phyloP scores from a whole-genome alignment of 73 alveolate species.

The Tetrahymena thermophila region DNA sequence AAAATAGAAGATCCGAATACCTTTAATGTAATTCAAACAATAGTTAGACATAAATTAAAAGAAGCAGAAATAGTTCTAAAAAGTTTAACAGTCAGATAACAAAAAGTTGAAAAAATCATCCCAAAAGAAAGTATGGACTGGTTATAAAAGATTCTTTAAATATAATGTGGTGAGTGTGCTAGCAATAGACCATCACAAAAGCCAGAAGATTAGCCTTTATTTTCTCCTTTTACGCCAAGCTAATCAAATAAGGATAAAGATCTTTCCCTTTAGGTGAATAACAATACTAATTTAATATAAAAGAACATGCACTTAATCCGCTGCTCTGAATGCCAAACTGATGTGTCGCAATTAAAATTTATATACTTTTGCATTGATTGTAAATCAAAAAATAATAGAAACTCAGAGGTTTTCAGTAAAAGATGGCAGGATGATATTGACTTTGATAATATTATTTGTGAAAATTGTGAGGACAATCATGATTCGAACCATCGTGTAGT shows the following conservation, averaged over 20 bases:
- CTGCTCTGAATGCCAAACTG: not conserved
- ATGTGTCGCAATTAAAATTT: not conserved
- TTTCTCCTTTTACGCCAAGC: not conserved
- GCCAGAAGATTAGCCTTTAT: not conserved
- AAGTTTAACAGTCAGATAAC: not conserved
- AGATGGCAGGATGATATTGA: not conserved
- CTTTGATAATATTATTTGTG: not conserved
- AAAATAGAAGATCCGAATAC: not conserved
- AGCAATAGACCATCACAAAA: not conserved
- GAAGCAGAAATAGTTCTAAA: not conserved
- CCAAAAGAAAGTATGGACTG: not conserved
- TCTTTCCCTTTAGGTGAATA: not conserved
- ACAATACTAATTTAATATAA: not conserved
- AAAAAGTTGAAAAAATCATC: not conserved
- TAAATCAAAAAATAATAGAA: not conserved
- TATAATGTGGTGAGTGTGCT: not conserved
- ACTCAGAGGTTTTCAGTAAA: not conserved
- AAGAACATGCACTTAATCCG: not conserved
- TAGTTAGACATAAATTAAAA: not conserved
- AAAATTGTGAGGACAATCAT: not conserved
- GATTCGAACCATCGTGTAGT: not conserved
- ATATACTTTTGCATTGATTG: not conserved
- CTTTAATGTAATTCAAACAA: not conserved
- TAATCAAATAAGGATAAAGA: not conserved
- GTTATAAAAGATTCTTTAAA: not conserved